Evolutionary conservation across 345 rosid species (phyloP).

Genomic region (Erucastrum elatum): DNA sequence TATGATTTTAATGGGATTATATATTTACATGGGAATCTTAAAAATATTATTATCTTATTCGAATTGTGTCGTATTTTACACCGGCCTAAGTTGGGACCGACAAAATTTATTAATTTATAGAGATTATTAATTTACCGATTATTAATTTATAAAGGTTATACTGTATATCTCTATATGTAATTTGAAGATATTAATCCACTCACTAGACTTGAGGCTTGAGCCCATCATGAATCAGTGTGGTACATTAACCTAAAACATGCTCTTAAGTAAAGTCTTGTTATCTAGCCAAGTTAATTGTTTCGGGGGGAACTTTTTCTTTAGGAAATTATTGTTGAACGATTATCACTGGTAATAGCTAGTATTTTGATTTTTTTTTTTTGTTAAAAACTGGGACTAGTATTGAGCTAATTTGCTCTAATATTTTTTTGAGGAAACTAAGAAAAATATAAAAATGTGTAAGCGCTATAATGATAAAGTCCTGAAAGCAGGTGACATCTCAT

Average conservation of each 20-base stretch:
- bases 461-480: constrained; percentile 21
- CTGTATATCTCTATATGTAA: background rate
- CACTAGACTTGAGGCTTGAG: background rate
- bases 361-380: background rate
- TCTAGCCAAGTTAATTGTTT: background rate
- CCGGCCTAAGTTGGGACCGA: too few relatives aligned
- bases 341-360: background rate
- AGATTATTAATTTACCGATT: too few relatives aligned
- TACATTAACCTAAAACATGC: background rate
- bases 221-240: background rate
- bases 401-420: too few relatives aligned
- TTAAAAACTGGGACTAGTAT: background rate
- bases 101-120: too few relatives aligned
- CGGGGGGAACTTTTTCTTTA: background rate
- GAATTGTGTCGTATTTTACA: too few relatives aligned
- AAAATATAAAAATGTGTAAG: constrained; percentile 16
- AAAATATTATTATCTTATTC: too few relatives aligned
- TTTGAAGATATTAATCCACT: background rate
- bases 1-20: too few relatives aligned
- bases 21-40: too few relatives aligned
- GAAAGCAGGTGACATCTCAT: constrained; percentile 36
- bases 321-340: background rate
- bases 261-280: background rate
- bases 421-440: background rate
- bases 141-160: too few relatives aligned